A percentile compares a stretch with the other conserved stretches of the same genome.
Conservation (phyloP, 108 stramenopile genomes). For the Pseudonitzschia delicatissima region DNA sequence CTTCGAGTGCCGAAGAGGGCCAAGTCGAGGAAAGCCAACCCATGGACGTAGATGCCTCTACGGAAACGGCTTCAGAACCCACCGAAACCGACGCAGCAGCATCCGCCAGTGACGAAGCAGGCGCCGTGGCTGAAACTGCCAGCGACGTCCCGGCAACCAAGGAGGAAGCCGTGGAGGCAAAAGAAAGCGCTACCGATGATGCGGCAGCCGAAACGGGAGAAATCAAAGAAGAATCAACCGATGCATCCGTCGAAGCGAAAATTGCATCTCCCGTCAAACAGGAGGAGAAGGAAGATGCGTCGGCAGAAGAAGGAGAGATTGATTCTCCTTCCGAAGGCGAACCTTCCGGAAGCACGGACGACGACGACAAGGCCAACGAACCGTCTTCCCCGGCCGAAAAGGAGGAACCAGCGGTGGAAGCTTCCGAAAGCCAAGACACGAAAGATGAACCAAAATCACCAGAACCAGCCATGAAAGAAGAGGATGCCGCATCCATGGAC, state of each 20-base stretch:
- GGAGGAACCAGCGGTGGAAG: neutral
- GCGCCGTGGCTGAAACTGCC: neutral
- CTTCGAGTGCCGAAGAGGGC: too few relatives aligned
- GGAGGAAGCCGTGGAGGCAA: neutral
- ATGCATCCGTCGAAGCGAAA: neutral
- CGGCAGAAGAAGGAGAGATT: constrained; percentile 1
- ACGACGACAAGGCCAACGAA: neutral
- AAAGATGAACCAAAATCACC: neutral
- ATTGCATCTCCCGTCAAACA: too few relatives aligned
- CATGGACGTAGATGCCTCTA: neutral
- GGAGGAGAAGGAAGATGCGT: neutral
- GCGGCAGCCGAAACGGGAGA: neutral
- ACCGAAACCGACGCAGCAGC: neutral
- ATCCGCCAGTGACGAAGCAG: constrained; percentile 3
- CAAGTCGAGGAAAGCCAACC: neutral
- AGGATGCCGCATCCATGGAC: neutral
- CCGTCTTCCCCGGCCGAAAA: neutral
- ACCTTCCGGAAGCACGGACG: neutral
- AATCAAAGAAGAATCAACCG: neutral
- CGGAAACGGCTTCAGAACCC: neutral
- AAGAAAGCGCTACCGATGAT: neutral
- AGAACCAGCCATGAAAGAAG: neutral
- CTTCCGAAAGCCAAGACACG: too few relatives aligned
- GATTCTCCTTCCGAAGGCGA: neutral
- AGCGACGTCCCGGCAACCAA: neutral